Percentiles rank a stretch among this genome's conserved stretches.
Evolutionary conservation across 129 eudicot genomes (phyloP).

Genomic region (Artemisia argyi): DNA sequence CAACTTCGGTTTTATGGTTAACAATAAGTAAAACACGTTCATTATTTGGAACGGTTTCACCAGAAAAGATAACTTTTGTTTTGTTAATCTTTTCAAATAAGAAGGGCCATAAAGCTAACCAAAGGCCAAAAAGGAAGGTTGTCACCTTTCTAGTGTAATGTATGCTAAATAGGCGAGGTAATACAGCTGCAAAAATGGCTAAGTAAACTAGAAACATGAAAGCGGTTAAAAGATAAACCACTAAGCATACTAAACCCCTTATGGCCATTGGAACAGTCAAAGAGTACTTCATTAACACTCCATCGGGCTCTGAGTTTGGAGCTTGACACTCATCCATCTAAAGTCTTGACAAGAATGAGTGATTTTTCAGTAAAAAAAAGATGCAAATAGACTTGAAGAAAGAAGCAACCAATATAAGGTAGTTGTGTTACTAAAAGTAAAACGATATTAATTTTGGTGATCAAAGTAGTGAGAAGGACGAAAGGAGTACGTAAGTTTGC

Average conservation of each 20-base stretch:
- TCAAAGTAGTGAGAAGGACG: not conserved
- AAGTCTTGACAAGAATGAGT: conserved; percentile 15
- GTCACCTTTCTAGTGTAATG: conserved; percentile 64
- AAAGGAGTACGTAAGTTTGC: conserved; percentile 1
- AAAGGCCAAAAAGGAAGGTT: conserved; percentile 62
- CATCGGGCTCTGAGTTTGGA: not conserved
- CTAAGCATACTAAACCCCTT: conserved; percentile 67
- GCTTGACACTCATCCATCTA: conserved; percentile 44
- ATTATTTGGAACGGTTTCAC: conserved; percentile 63
- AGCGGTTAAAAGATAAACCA: conserved; percentile 65
- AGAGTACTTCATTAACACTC: conserved; percentile 45
- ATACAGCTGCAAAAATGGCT: conserved; percentile 46
- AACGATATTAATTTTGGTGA: not conserved
- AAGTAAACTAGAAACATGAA: conserved; percentile 63
- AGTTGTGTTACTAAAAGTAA: not conserved
- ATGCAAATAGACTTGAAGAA: conserved; percentile 13
- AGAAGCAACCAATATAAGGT: not conserved
- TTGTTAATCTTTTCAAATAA: conserved; percentile 82
- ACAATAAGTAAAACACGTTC: conserved; percentile 79
- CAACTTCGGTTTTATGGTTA: conserved; percentile 95
- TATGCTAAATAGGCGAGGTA: conserved; percentile 61
- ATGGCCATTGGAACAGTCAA: conserved; percentile 61
- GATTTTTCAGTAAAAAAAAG: conserved; percentile 4
- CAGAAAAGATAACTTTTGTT: conserved; percentile 75
- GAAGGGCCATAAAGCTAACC: conserved; percentile 92